Evolutionary conservation across 768 basidiomycete species (phyloP).

Genomic region (Clavaria fumosa): DNA sequence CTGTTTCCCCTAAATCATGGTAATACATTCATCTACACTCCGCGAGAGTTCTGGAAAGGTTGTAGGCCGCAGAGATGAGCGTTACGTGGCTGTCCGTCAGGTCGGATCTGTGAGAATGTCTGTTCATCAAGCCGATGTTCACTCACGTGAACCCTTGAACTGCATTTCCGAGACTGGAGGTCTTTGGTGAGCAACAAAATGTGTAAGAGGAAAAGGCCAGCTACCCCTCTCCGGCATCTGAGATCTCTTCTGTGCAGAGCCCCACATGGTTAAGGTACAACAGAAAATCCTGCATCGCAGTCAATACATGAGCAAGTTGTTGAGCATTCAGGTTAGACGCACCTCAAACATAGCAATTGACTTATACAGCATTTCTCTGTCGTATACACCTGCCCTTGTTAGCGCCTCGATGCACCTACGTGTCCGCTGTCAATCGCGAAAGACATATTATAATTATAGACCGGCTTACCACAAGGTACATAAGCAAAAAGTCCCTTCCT

Average conservation of each 20-base stretch:
- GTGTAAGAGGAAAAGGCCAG: slow-evolving; percentile 12
- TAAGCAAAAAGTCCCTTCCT: slow-evolving; percentile 89
- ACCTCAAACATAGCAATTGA: slow-evolving; percentile 89
- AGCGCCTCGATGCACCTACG: slow-evolving; percentile 76
- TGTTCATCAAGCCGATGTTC: not conserved
- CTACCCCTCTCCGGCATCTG: slow-evolving; percentile 70
- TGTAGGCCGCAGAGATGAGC: slow-evolving; percentile 72
- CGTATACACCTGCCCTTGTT: slow-evolving; percentile 73
- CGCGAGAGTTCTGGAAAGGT: slow-evolving; percentile 66
- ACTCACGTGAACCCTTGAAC: slow-evolving; percentile 84
- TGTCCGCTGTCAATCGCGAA: too few relatives aligned
- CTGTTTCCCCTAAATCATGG: too few relatives aligned
- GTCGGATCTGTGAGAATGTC: slow-evolving; percentile 1
- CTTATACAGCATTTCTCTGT: slow-evolving; percentile 44
- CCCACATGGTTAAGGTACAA: slow-evolving; percentile 81
- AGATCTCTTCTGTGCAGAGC: slow-evolving; percentile 75
- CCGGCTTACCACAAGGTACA: slow-evolving; percentile 58
- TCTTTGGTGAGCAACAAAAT: not conserved
- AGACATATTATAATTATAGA: not conserved
- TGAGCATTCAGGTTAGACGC: slow-evolving; percentile 8
- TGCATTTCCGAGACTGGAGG: slow-evolving; percentile 62
- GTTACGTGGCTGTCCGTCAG: slow-evolving; percentile 50
- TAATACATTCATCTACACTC: too few relatives aligned
- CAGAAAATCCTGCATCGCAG: slow-evolving; percentile 42
- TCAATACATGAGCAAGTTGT: not conserved